Evolutionary conservation across 2,329 filamentous ascomycete genomes (phyloP), one percentile per base, ranked within the genome.

Genomic region (Ilyonectria mors-panacis): DNA sequence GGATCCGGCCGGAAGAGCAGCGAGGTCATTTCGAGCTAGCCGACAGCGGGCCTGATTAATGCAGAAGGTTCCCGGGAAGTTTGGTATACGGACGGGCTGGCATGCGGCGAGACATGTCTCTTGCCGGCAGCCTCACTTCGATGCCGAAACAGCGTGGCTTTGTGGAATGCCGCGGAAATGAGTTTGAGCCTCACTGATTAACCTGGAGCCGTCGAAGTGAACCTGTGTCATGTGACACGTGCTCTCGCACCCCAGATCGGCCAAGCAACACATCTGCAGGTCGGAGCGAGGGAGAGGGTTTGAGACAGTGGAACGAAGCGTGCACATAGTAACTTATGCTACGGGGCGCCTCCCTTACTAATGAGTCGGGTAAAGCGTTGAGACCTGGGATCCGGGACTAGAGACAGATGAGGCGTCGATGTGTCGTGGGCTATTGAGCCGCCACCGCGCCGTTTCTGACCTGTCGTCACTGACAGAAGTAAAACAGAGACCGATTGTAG

Each of bases 121-220:
- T 54, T 37, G 59, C 44, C 62, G 70, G 63, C 65, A 75, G 72
- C 67, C 70, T 75, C 73, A 75, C 72, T 68, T 35, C 33, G 60
- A 28, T 53, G 33, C 47, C 26, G 58, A 39, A 60, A 19, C 37
- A 60, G 60, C 55, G 59, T 50, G 30, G 56, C 55, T 59, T 57
- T n/a, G 66, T 71, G 70, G 67, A 50, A 64, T 65, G 63, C 53
- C 51, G 37, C 65, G 72, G 72, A 75, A 74, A 75, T 75, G 73
- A 75, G 67, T 42, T 54, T 70, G 63, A 54, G 69, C 66, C 67
- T 67, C 48, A 39, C 53, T 61, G 61, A 55, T 50, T 59, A 57
- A 59, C 53, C 33, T 39, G 62, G 61, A 65, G 60, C 44, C 59
- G 55, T 66, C 54, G 65, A 60, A 70, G 59, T 65, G 59, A 63